phyloP scores from a whole-genome alignment of 805 yeast genomes.

The Isabelozyma pseudorhagii region DNA sequence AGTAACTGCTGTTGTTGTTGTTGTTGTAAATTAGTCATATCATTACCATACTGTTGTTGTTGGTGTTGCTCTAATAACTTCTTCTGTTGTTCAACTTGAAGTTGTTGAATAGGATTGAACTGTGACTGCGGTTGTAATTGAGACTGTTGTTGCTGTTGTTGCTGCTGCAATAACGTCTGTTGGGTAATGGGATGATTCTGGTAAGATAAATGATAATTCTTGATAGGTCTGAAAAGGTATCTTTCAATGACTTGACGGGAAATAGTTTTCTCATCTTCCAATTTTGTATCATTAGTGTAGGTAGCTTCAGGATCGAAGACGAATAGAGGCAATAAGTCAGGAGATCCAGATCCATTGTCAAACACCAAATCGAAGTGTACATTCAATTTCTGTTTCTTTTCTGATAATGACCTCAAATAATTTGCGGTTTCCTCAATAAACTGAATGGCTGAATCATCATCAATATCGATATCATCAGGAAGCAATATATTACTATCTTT shows the following conservation, averaged over 20 bases:
- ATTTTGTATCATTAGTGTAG: constrained; percentile 27
- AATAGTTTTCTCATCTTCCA: constrained; percentile 32
- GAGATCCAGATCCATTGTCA: constrained; percentile 5
- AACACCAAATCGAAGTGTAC: constrained; percentile 27
- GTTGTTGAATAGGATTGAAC: constrained; percentile 22
- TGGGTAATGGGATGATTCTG: constrained; percentile 41
- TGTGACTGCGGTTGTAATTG: constrained; percentile 18
- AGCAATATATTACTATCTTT: constrained; percentile 30
- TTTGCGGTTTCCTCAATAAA: constrained; percentile 49
- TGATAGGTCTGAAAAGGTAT: constrained; percentile 38
- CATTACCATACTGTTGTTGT: constrained; percentile 2
- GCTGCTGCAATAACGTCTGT: constrained; percentile 27
- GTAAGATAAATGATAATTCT: constrained; percentile 44
- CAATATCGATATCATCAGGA: constrained; percentile 49
- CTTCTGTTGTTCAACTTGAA: constrained; percentile 27
- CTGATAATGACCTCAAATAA: constrained; percentile 35
- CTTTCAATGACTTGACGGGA: constrained; percentile 41
- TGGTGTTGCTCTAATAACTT: constrained; percentile 9
- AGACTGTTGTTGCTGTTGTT: constrained; percentile 22
- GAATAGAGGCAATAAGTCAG: constrained; percentile 43
- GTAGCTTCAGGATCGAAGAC: constrained; percentile 38
- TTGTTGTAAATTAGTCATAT: constrained; percentile 5
- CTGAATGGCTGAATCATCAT: constrained; percentile 43
- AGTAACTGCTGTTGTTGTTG: constrained; percentile 19
- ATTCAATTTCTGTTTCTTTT: constrained; percentile 36